Conservation (phyloP, 2,329 filamentous ascomycete genomes). For the Alternaria viburni region DNA sequence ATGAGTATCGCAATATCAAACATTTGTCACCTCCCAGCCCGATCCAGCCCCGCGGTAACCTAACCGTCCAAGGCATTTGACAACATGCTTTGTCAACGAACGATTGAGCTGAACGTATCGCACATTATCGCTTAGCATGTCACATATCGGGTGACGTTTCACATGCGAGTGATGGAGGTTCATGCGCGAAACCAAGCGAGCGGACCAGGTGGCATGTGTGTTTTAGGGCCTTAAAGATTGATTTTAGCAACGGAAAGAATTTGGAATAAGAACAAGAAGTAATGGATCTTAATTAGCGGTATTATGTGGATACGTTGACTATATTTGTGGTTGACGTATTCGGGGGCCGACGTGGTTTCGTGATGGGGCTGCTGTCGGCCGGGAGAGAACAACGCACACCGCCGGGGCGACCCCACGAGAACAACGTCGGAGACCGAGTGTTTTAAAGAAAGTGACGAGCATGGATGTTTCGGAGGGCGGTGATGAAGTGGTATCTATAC, state of each 20-base stretch:
- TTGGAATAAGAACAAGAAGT: too few relatives aligned
- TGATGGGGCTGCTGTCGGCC: neutral
- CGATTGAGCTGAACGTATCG: neutral
- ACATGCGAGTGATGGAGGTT: neutral
- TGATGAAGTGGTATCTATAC: neutral
- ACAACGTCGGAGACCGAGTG: neutral
- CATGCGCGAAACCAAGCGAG: neutral
- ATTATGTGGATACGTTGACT: neutral
- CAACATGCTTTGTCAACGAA: neutral
- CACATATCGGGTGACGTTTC: neutral
- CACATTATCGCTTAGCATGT: neutral
- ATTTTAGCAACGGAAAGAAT: neutral
- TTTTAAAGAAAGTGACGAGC: neutral
- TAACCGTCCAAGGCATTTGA: neutral
- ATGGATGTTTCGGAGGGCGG: neutral
- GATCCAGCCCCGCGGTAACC: neutral
- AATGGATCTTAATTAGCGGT: conserved; percentile 14
- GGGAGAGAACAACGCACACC: neutral
- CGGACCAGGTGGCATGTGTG: neutral
- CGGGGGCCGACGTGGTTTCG: neutral
- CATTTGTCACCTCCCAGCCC: neutral
- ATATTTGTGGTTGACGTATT: neutral
- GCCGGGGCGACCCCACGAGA: neutral
- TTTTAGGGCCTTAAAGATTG: neutral
- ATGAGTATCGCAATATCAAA: neutral